A percentile compares a stretch with the other conserved stretches of the same genome.
phyloP scores from a whole-genome alignment of 192 early-diverging fungal species.

The Podila verticillata region DNA sequence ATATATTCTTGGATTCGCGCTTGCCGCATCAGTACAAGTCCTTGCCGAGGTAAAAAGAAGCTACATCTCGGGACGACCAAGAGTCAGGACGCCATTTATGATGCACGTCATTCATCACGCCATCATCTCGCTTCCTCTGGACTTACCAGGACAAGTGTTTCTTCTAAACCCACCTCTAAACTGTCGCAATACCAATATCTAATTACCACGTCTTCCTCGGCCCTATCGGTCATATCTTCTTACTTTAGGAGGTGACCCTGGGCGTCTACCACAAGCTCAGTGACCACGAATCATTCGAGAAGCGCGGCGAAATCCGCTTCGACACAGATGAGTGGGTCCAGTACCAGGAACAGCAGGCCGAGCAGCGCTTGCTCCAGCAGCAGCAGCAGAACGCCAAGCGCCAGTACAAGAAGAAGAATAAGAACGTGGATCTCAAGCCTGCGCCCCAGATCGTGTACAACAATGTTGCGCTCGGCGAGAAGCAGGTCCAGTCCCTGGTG shows the following conservation, averaged over 20 bases:
- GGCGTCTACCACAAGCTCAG: slow-evolving; percentile 49
- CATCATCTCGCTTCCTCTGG: neutral
- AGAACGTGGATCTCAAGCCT: slow-evolving; percentile 2
- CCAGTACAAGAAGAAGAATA: slow-evolving; percentile 16
- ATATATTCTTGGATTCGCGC: slow-evolving; percentile 34
- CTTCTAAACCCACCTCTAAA: no score
- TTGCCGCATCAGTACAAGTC: slow-evolving; percentile 37
- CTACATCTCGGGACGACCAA: neutral
- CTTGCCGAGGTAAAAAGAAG: slow-evolving; percentile 27
- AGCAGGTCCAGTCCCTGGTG: neutral
- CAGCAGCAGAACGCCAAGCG: slow-evolving; percentile 5
- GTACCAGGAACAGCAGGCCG: neutral
- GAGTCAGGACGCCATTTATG: neutral
- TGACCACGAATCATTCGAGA: slow-evolving; percentile 48
- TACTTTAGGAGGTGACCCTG: slow-evolving; percentile 36
- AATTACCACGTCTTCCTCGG: neutral
- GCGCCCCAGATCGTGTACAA: slow-evolving; percentile 10
- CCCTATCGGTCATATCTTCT: neutral
- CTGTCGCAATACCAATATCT: no score
- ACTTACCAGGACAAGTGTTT: no score
- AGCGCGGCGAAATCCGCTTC: slow-evolving; percentile 44
- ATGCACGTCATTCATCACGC: neutral
- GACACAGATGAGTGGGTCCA: slow-evolving; percentile 28
- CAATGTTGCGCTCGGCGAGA: neutral
- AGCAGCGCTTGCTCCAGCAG: neutral